phyloP scores from a whole-genome alignment of 2,329 filamentous ascomycete species.

The Aspergillus japonicus region DNA sequence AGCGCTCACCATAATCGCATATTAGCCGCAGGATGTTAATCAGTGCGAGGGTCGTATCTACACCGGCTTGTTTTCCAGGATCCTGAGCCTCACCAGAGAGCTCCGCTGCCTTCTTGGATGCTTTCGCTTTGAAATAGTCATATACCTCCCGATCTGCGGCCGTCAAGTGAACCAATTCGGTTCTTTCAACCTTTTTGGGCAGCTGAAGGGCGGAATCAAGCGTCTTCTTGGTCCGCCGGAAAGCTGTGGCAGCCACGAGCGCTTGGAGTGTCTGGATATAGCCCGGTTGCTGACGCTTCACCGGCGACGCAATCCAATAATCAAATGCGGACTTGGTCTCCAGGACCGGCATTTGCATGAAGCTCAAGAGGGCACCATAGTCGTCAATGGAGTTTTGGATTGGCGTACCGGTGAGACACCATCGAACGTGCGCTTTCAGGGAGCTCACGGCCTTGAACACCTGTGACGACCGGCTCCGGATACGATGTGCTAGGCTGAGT shows the following conservation, averaged over 20 bases:
- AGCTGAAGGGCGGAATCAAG: background rate
- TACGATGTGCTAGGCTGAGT: background rate
- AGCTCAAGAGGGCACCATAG: background rate
- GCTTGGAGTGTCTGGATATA: background rate
- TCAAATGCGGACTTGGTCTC: background rate
- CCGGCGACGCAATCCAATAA: background rate
- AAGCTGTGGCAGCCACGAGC: background rate
- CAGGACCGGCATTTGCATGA: background rate
- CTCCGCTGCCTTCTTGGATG: background rate
- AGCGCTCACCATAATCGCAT: slow-evolving; percentile 7
- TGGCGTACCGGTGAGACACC: slow-evolving; percentile 9
- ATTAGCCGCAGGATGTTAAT: slow-evolving; percentile 6
- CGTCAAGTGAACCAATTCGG: background rate
- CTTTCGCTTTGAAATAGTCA: background rate
- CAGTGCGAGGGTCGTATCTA: background rate
- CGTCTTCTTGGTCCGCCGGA: slow-evolving; percentile 4
- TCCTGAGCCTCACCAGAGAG: background rate
- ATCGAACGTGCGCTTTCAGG: background rate
- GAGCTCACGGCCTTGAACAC: background rate
- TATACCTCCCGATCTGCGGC: slow-evolving; percentile 1
- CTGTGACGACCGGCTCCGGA: slow-evolving; percentile 1
- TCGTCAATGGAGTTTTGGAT: slow-evolving; percentile 5
- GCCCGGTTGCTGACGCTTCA: background rate
- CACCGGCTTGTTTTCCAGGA: no score
- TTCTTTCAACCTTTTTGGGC: background rate